phyloP scores from a whole-genome alignment of 1,139 yeast genomes.

The Nadsonia commutata region DNA sequence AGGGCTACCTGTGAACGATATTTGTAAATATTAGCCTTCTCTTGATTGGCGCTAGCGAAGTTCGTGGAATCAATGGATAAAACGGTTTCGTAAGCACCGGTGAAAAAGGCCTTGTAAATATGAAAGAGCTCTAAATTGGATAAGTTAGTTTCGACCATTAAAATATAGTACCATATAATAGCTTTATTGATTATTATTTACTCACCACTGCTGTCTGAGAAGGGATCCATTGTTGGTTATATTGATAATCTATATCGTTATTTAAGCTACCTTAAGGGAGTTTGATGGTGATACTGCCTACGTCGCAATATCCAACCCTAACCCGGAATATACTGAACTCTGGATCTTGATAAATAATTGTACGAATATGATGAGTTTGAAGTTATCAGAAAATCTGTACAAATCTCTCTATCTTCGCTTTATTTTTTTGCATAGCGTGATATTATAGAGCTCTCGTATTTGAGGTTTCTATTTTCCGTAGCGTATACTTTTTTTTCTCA shows the following conservation, averaged over 20 bases:
- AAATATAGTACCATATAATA: too few relatives aligned
- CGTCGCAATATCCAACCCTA: neutral
- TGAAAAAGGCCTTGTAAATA: constrained; percentile 4
- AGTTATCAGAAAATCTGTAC: too few relatives aligned
- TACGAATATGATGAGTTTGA: too few relatives aligned
- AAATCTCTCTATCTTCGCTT: too few relatives aligned
- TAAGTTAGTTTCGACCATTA: too few relatives aligned
- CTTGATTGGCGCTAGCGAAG: constrained; percentile 2
- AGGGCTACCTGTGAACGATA: constrained; percentile 2
- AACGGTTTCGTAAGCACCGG: constrained; percentile 4
- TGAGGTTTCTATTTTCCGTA: too few relatives aligned
- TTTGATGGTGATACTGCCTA: neutral
- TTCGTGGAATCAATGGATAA: neutral
- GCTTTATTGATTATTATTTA: too few relatives aligned
- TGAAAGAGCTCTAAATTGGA: neutral
- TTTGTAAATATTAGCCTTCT: constrained; percentile 1
- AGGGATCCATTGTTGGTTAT: neutral
- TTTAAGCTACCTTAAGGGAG: neutral
- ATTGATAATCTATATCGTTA: neutral
- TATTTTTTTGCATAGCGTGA: too few relatives aligned
- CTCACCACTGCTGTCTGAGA: neutral
- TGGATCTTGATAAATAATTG: too few relatives aligned
- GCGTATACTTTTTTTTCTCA: too few relatives aligned
- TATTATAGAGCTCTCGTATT: too few relatives aligned
- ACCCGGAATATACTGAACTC: too few relatives aligned